Percentiles rank a stretch among this genome's conserved stretches.
phyloP scores from a whole-genome alignment of 2,329 filamentous ascomycete genomes.

The Hansfordia pulvinata region DNA sequence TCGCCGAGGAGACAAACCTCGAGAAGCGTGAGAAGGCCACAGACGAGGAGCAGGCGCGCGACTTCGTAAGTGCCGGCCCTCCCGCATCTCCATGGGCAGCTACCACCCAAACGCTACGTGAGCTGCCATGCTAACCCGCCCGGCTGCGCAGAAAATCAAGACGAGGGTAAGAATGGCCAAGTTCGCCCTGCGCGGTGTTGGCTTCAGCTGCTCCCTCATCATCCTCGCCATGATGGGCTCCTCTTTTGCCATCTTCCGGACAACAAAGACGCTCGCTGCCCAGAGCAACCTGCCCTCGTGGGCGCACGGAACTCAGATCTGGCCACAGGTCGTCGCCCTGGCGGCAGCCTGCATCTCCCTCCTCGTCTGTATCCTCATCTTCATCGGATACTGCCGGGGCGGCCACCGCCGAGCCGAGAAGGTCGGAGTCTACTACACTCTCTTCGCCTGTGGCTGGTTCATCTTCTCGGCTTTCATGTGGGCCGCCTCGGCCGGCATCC shows the following conservation, averaged over 20 bases:
- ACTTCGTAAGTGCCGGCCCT: slow-evolving; percentile 55
- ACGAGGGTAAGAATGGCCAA: slow-evolving; percentile 85
- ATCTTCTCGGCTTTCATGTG: slow-evolving; percentile 87
- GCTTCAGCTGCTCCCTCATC: slow-evolving; percentile 93
- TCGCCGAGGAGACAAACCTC: slow-evolving; percentile 72
- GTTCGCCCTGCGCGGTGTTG: slow-evolving; percentile 85
- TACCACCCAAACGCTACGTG: too few relatives aligned
- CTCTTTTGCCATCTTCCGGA: slow-evolving; percentile 87
- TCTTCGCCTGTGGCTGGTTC: slow-evolving; percentile 89
- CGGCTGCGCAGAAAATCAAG: slow-evolving; percentile 64
- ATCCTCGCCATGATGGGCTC: slow-evolving; percentile 80
- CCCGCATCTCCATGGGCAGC: too few relatives aligned
- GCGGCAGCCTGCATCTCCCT: slow-evolving; percentile 71
- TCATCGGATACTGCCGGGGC: slow-evolving; percentile 76
- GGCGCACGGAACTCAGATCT: slow-evolving; percentile 65
- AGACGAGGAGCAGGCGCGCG: slow-evolving; percentile 75
- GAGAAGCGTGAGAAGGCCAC: slow-evolving; percentile 74
- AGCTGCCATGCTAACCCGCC: slow-evolving; percentile 22
- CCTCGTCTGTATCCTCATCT: slow-evolving; percentile 62
- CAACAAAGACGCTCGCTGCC: slow-evolving; percentile 59
- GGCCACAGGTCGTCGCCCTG: slow-evolving; percentile 82
- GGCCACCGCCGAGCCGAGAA: slow-evolving; percentile 86
- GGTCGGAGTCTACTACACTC: slow-evolving; percentile 86
- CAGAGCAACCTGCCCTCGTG: slow-evolving; percentile 77
- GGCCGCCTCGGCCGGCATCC: slow-evolving; percentile 70